Evolutionary conservation across 106 monocot genomes (phyloP).

Genomic region (Dactylorhiza incarnata): DNA sequence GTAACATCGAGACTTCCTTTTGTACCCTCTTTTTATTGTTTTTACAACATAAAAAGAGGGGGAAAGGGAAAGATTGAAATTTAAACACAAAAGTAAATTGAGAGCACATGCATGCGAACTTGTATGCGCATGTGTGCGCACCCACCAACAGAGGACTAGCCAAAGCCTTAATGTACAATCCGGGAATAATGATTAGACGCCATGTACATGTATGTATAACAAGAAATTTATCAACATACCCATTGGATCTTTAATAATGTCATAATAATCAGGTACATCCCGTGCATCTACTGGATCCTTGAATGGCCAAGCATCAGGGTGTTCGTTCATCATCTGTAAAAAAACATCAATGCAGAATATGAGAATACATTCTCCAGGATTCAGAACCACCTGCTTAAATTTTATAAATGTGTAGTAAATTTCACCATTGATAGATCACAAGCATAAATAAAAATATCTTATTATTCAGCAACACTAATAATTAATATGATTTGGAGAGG

Average conservation of each 20-base stretch:
- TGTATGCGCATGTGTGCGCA: too few species aligned
- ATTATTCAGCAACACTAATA: neutral
- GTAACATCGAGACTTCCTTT: too few species aligned
- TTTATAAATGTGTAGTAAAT: neutral
- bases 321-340: constrained; percentile 77
- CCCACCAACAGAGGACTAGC: neutral
- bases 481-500: neutral
- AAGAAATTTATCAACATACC: constrained; percentile 32
- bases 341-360: neutral
- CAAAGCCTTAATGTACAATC: neutral
- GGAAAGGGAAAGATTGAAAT: neutral
- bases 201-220: neutral
- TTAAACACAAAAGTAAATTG: neutral
- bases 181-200: neutral
- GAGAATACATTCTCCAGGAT: neutral
- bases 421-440: neutral
- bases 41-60: too few species aligned
- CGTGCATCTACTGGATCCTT: constrained; percentile 94
- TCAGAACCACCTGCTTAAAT: neutral
- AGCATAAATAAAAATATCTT: neutral
- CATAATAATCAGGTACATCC: constrained; percentile 97
- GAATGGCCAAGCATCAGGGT: constrained; percentile 99
- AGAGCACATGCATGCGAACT: too few species aligned
- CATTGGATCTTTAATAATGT: constrained; percentile 97
- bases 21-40: too few species aligned